These are phyloP conservation scores for Ogataea methylovora DNA, from an alignment of 805 yeast species.

Conservation along the genomic window DNA sequence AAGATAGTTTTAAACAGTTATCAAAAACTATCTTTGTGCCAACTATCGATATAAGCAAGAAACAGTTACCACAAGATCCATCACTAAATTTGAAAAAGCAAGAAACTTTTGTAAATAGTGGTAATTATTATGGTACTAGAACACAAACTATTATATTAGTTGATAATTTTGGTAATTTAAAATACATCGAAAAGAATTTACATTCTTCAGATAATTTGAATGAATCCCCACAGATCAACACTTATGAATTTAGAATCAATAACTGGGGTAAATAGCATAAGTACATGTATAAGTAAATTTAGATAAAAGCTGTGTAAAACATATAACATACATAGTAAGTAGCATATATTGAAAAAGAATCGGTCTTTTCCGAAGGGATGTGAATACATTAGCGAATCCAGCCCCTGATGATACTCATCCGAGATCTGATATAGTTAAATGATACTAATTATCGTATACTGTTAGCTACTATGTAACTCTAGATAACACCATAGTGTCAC, in stretches of 20 bases:
- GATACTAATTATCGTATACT: too few species aligned
- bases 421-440: too few species aligned
- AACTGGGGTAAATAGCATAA: slow-evolving; percentile 5
- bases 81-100: background rate
- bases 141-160: slow-evolving; percentile 75
- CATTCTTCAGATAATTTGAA: slow-evolving; percentile 38
- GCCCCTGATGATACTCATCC: too few species aligned
- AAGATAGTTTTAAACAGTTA: slow-evolving; percentile 33
- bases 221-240: slow-evolving; percentile 12
- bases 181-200: slow-evolving; percentile 55
- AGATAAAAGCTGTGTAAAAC: too few species aligned
- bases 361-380: too few species aligned
- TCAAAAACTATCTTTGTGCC: slow-evolving; percentile 66
- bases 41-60: too few species aligned
- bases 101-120: slow-evolving; percentile 20
- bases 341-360: too few species aligned
- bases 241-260: slow-evolving; percentile 12
- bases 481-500: too few species aligned
- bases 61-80: slow-evolving; percentile 9
- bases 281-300: background rate
- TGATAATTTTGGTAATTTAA: slow-evolving; percentile 39
- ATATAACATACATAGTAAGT: too few species aligned
- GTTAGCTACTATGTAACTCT: too few species aligned
- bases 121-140: slow-evolving; percentile 74
- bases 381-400: too few species aligned